A percentile compares a stretch with the other conserved stretches of the same genome.
Evolutionary conservation across 257 asterid species (phyloP).

Genomic region (Solanum habrochaites): DNA sequence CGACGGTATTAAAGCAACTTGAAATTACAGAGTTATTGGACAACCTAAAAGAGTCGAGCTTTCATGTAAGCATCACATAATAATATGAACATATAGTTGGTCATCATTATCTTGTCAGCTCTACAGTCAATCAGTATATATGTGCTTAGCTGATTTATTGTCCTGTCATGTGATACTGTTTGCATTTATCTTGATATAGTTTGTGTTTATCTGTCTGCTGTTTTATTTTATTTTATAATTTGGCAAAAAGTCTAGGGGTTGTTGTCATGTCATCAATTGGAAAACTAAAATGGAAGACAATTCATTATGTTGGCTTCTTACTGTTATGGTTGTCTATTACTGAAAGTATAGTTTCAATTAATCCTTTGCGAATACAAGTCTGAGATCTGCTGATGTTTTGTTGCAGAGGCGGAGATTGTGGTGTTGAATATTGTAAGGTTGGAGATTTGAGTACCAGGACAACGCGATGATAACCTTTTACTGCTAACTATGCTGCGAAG

Average conservation of each 20-base stretch:
- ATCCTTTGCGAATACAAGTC: background rate
- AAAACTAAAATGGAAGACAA: background rate
- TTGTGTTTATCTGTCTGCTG: background rate
- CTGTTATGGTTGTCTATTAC: background rate
- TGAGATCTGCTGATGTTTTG: background rate
- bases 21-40: conserved; percentile 67
- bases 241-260: background rate
- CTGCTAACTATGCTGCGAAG: conserved; percentile 1
- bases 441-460: background rate
- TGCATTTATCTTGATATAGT: background rate
- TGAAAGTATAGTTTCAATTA: background rate
- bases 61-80: conserved; percentile 38
- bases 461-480: background rate
- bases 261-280: background rate
- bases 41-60: conserved; percentile 40
- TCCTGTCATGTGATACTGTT: background rate
- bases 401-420: conserved; percentile 42
- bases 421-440: conserved; percentile 27
- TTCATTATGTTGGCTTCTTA: background rate
- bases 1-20: conserved; percentile 68
- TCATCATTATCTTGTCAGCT: background rate
- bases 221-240: background rate
- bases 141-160: background rate
- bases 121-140: background rate
- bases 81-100: background rate